These are phyloP conservation scores for Fusarium keratoplasticum DNA, from an alignment of 2,329 filamentous ascomycete genomes.

Conservation along the genomic window DNA sequence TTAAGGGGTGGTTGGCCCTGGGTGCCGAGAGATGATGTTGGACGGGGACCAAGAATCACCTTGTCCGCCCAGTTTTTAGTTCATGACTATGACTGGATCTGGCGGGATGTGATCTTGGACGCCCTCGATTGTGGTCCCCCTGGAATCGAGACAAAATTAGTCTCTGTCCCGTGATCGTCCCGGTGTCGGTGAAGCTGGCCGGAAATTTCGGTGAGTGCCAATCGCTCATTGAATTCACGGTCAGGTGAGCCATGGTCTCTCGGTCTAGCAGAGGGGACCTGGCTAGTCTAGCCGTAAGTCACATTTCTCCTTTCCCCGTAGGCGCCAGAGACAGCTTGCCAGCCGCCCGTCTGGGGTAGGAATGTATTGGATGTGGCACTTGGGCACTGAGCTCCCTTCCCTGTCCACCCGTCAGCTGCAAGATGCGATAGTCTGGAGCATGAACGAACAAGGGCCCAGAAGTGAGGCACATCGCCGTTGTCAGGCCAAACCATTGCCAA, in stretches of 20 bases:
- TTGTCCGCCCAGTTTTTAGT: conserved; percentile 28
- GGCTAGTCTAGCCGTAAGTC: conserved; percentile 24
- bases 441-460: conserved; percentile 16
- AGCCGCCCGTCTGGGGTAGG: conserved; percentile 39
- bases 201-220: conserved; percentile 42
- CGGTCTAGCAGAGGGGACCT: conserved; percentile 19
- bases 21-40: conserved; percentile 4
- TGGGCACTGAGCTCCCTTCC: neutral
- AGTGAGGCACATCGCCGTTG: conserved; percentile 15
- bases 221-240: conserved; percentile 20
- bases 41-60: conserved; percentile 8
- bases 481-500: conserved; percentile 20
- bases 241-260: conserved; percentile 37
- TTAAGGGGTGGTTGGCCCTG: conserved; percentile 7
- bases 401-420: conserved; percentile 9
- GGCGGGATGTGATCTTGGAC: conserved; percentile 28
- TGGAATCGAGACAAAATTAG: conserved; percentile 30
- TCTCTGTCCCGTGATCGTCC: conserved; percentile 37
- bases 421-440: conserved; percentile 17
- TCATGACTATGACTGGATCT: conserved; percentile 36
- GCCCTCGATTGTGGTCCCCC: conserved; percentile 24
- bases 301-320: conserved; percentile 10
- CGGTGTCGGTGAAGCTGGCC: conserved; percentile 37
- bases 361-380: neutral
- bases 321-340: conserved; percentile 8